Base-by-base conservation (phyloP, 495 filamentous ascomycete species). In the Wilcoxina mikolae region DNA sequence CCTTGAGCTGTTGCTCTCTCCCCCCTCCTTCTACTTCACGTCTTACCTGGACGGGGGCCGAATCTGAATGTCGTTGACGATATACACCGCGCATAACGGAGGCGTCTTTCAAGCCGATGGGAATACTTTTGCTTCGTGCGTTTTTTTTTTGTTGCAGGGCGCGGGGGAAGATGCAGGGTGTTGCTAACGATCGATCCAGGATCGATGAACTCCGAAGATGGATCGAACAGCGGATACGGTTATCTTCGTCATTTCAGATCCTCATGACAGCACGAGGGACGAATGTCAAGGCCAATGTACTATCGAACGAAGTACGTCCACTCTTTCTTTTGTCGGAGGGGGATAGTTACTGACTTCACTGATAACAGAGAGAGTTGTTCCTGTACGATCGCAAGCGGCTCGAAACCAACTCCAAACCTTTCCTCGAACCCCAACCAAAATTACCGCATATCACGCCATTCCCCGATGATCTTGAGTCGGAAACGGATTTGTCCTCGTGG, bases 221-320 rank as follows among this genome's bases (percentile, higher is more conserved):
- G 82, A 78, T 87, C 55, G 71, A 74, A 28, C 69, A 72, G 51
- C 71, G 74, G 43, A 75, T 78, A 3, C 67, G 72, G 26, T 77
- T 87, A 55, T 71, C 76, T 0, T 53, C 74, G 9, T 60, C 72
- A 29, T 68, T 78, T 59, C 82, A 85, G 68, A 85, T 87, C 42
- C 70, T 87, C 51, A 81, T 87, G 74, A 86, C 82, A 18, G 69
- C 74, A 38, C 70, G 74, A 22, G 82, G 82, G 15, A 83, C 79
- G 67, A 82, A 84, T 61, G 77, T 83, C 58, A 82, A 80, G 63
- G 69, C 74, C 31, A 79, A 82, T 60, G 76, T 78, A 4, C 72
- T 86, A 3, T 68, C 74, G 26, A 76, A 75, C 5, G 82, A 86
- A 72, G 80, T 83, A 71, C 17, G 65, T 45, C 48, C 35, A 22